Conservation (phyloP, 2,329 filamentous ascomycete genomes). For the Chrysoporthe deuterocubensis region DNA sequence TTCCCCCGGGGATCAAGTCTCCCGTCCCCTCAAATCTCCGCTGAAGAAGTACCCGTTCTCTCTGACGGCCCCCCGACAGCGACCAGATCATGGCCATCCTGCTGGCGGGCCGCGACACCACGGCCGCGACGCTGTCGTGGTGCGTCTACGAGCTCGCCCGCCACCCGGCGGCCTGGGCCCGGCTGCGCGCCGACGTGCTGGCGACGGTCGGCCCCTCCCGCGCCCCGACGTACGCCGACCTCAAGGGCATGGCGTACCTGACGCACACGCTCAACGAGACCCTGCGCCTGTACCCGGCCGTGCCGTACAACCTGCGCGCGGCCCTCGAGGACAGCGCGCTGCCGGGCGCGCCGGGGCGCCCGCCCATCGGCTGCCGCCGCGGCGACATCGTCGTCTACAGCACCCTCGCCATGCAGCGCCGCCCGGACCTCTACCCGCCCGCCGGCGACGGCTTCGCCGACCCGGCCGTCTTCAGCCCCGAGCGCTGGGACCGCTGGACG, state of each 20-base stretch:
- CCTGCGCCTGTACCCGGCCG: constrained; percentile 35
- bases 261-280: constrained; percentile 49
- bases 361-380: constrained; percentile 33
- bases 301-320: constrained; percentile 37
- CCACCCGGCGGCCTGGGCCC: constrained; percentile 42
- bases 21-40: too few relatives aligned
- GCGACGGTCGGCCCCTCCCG: constrained; percentile 35
- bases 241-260: constrained; percentile 55
- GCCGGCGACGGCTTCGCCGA: constrained; percentile 33
- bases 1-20: too few relatives aligned
- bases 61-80: not conserved
- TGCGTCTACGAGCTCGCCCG: constrained; percentile 43
- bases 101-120: constrained; percentile 71
- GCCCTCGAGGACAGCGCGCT: constrained; percentile 34
- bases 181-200: constrained; percentile 43
- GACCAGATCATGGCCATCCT: constrained; percentile 77
- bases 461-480: constrained; percentile 36
- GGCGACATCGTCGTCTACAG: constrained; percentile 35
- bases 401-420: constrained; percentile 36
- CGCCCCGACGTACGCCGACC: constrained; percentile 51
- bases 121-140: constrained; percentile 49
- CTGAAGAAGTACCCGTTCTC: too few relatives aligned
- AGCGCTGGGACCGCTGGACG: constrained; percentile 38
- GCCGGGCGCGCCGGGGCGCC: constrained; percentile 32
- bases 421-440: constrained; percentile 36